phyloP scores from a whole-genome alignment of 2,329 filamentous ascomycete genomes.

The Fusarium sp. region DNA sequence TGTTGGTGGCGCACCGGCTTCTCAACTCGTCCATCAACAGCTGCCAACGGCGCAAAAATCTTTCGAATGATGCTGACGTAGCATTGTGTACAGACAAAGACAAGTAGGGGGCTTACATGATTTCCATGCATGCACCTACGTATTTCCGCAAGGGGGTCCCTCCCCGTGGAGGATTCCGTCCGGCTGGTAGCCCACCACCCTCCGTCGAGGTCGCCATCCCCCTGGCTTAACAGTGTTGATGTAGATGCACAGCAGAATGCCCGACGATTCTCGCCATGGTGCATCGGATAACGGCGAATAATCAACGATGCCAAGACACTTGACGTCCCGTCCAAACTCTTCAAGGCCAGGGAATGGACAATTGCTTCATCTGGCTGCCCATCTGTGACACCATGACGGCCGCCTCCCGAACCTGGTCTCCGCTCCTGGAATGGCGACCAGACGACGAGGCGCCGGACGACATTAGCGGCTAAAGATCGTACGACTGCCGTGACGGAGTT shows the following conservation, averaged over 20 bases:
- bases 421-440: conserved; percentile 43
- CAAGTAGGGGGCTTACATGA: conserved; percentile 9
- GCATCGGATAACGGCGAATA: neutral
- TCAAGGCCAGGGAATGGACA: conserved; percentile 4
- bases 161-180: conserved; percentile 33
- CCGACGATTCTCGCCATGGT: neutral
- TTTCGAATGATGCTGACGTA: conserved; percentile 30
- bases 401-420: conserved; percentile 33
- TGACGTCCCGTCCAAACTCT: neutral
- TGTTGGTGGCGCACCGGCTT: conserved; percentile 32
- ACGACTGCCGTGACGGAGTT: conserved; percentile 47
- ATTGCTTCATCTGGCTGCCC: neutral
- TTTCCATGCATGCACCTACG: conserved; percentile 12
- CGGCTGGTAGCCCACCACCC: conserved; percentile 4
- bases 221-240: neutral
- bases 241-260: too few relatives aligned
- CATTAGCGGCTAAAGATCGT: conserved; percentile 48
- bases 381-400: conserved; percentile 31
- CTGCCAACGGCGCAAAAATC: conserved; percentile 4
- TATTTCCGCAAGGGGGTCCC: conserved; percentile 31
- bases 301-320: conserved; percentile 10
- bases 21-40: conserved; percentile 22
- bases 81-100: conserved; percentile 10
- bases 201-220: neutral
- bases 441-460: conserved; percentile 41